Base-by-base conservation (phyloP, 495 filamentous ascomycete genomes). In the Daldinia loculata region DNA sequence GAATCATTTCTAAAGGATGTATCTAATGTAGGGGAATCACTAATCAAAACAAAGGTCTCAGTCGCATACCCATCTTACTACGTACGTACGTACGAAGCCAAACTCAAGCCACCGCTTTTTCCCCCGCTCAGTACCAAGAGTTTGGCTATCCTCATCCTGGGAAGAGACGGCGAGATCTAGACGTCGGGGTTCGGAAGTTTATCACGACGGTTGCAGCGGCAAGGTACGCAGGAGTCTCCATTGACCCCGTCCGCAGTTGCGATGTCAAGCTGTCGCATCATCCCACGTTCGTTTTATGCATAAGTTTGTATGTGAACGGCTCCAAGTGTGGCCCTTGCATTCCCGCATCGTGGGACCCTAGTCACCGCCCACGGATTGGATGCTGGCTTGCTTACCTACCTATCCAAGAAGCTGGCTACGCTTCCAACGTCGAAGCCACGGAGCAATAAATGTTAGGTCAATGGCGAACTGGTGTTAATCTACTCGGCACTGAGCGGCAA, bases 191-290 rank as follows among this genome's bases (percentile, higher is more conserved):
- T 73, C 61, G 61, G 66, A 69, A 61, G 45, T 69, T 65, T 66
- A 73, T 63, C 43, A 69, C 70, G 62, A 73, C 70, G 51, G 70
- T 56, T 73, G 58, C 61, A 69, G 61, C 51, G 57, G 53, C 66
- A 69, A 73, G 66, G 64, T 65, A 64, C 56, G 53, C 55, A 27
- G 3, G 36, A 43, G 39, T 69, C 56, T 61, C 57, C 43, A 59
- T 59, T 45, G 56, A 61, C 41, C 69, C 63, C 64, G 55, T 67
- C 36, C 45, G 51, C 38, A 7, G 6, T 53, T 41, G 41, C 67
- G 22, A 61, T 58, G 52, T 61, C 45, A 57, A 66, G 51, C 69
- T 36, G 39, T 19, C 63, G 69, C 59, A 70, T 52, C 48, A 67
- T 67, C 58, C 45, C 52, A 52, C 63, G 67, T 53, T 41, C 36